Conservation (phyloP, 2,329 filamentous ascomycete genomes). For the Penicillium sp. region DNA sequence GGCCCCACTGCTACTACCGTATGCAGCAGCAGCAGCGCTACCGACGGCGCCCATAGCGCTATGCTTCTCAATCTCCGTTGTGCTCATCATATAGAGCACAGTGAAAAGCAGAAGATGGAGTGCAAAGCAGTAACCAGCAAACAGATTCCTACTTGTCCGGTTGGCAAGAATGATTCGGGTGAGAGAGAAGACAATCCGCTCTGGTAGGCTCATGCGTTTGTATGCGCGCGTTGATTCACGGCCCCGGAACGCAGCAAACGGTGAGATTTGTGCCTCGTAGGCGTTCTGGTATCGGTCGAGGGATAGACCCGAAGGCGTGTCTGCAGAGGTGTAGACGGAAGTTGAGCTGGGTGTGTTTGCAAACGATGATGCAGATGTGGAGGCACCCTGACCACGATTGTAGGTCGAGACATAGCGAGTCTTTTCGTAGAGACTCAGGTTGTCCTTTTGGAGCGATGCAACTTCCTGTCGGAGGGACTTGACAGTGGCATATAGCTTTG, state of each 20-base stretch:
- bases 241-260: slow-evolving; percentile 93
- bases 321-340: slow-evolving; percentile 60
- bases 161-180: slow-evolving; percentile 89
- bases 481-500: slow-evolving; percentile 75
- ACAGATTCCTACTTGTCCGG: slow-evolving; percentile 85
- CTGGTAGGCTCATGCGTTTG: slow-evolving; percentile 87
- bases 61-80: slow-evolving; percentile 62
- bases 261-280: slow-evolving; percentile 93
- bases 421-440: slow-evolving; percentile 94
- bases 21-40: slow-evolving; percentile 40
- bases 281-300: slow-evolving; percentile 84
- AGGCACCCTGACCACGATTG: slow-evolving; percentile 65
- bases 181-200: slow-evolving; percentile 84
- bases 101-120: slow-evolving; percentile 85
- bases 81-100: slow-evolving; percentile 80
- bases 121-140: slow-evolving; percentile 85
- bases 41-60: slow-evolving; percentile 54
- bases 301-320: slow-evolving; percentile 61
- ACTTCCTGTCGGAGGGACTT: slow-evolving; percentile 88
- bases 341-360: slow-evolving; percentile 72
- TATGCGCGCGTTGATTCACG: slow-evolving; percentile 87
- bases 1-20: slow-evolving; percentile 25
- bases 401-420: slow-evolving; percentile 94
- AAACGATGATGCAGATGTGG: slow-evolving; percentile 60
- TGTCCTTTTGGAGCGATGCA: slow-evolving; percentile 89